phyloP scores from a whole-genome alignment of 495 filamentous ascomycete species.

The Choiromyces venosus region DNA sequence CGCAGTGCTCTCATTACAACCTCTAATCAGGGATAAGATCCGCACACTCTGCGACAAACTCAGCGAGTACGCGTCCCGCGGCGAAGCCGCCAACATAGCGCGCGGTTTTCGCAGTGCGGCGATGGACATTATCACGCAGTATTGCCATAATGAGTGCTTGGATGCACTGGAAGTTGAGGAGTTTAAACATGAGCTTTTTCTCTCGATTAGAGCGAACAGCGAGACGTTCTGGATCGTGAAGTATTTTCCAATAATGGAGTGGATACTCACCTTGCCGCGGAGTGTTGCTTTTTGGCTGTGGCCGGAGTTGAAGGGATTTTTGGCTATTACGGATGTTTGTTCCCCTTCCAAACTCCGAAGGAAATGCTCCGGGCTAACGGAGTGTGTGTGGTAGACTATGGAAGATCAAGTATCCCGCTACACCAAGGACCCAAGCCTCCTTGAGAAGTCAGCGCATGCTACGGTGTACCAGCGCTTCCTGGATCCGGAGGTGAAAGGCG shows the following conservation, averaged over 20 bases:
- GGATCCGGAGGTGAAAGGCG: conserved; percentile 31
- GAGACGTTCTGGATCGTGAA: conserved; percentile 39
- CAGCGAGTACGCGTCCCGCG: conserved; percentile 5
- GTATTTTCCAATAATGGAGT: conserved; percentile 40
- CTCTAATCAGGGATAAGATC: conserved; percentile 44
- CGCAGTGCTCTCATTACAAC: conserved; percentile 41
- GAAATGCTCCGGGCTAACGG: background rate
- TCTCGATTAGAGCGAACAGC: conserved; percentile 38
- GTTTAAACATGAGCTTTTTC: conserved; percentile 42
- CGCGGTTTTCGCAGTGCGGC: conserved; percentile 45
- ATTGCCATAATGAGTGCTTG: conserved; percentile 44
- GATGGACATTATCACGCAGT: conserved; percentile 45
- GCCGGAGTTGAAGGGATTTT: conserved; percentile 22
- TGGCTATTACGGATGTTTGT: background rate
- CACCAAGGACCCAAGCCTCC: conserved; percentile 39
- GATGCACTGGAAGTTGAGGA: conserved; percentile 41
- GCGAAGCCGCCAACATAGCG: conserved; percentile 37
- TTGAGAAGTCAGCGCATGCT: conserved; percentile 40
- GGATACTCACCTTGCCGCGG: conserved; percentile 41
- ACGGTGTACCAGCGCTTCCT: conserved; percentile 47
- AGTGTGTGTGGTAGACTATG: background rate
- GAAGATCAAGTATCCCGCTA: conserved; percentile 43
- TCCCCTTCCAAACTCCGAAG: background rate
- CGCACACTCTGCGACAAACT: conserved; percentile 39
- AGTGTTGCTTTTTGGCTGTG: conserved; percentile 37